A percentile compares a stretch with the other conserved stretches of the same genome.
These are phyloP conservation scores for Fomitopsis serialis DNA, from an alignment of 768 basidiomycete genomes.

Conservation along the genomic window DNA sequence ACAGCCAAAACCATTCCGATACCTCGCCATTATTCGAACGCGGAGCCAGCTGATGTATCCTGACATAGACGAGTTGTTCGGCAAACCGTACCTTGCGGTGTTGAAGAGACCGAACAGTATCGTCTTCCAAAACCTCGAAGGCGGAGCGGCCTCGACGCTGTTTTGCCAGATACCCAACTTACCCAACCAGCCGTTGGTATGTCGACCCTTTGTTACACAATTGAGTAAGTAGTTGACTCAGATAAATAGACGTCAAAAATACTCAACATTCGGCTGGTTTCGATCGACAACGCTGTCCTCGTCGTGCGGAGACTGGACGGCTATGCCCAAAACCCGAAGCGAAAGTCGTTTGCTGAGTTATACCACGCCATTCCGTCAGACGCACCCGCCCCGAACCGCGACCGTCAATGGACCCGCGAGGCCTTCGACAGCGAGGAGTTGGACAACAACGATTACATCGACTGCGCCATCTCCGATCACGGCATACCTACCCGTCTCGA, in stretches of 20 bases:
- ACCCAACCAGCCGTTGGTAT: too few relatives aligned
- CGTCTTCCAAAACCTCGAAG: conserved; percentile 36
- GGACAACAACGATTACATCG: conserved; percentile 1
- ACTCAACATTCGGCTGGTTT: conserved; percentile 14
- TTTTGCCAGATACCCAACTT: too few relatives aligned
- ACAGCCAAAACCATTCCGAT: conserved; percentile 36
- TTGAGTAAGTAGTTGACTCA: background rate
- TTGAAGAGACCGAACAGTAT: conserved; percentile 37
- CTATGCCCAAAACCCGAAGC: background rate
- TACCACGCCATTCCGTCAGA: conserved; percentile 11
- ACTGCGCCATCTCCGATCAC: conserved; percentile 15
- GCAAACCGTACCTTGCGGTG: conserved; percentile 35
- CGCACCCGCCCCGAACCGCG: background rate
- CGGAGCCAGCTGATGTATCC: conserved; percentile 31
- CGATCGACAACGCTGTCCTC: conserved; percentile 14
- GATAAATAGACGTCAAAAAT: conserved; percentile 4
- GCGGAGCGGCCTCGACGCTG: conserved; percentile 32
- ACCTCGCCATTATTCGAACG: conserved; percentile 33
- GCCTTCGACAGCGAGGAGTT: background rate
- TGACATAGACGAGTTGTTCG: conserved; percentile 39
- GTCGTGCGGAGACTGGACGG: conserved; percentile 15
- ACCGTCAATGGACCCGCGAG: background rate
- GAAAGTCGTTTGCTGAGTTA: conserved; percentile 10
- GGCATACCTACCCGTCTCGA: conserved; percentile 36
- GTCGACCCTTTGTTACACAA: too few relatives aligned